Evolutionary conservation across 257 asterid species (phyloP).

Genomic region (Echium plantagineum): DNA sequence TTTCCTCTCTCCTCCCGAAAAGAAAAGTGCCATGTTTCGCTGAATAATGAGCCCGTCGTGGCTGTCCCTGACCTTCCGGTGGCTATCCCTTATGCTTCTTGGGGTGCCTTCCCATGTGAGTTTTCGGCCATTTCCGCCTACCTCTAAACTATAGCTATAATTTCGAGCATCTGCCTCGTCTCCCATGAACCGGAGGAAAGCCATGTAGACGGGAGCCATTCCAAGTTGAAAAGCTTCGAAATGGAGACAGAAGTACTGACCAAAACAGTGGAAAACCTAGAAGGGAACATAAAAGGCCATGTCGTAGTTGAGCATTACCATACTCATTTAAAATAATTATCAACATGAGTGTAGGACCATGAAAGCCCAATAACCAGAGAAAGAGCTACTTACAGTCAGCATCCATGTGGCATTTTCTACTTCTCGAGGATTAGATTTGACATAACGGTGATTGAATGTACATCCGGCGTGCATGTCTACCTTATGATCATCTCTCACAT

Average conservation of each 20-base stretch:
- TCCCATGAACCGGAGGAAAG: not conserved
- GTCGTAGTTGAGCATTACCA: not conserved
- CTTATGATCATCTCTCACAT: not conserved
- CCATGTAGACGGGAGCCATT: not conserved
- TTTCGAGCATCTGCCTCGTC: not conserved
- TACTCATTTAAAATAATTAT: not conserved
- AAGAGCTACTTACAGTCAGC: not conserved
- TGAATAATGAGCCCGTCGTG: not conserved
- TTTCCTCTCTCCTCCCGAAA: not conserved
- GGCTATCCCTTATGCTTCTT: not conserved
- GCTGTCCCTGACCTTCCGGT: not conserved
- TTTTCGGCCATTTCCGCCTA: not conserved
- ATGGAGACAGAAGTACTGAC: not conserved
- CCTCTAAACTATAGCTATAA: not conserved
- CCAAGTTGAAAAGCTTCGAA: not conserved
- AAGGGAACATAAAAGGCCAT: not conserved
- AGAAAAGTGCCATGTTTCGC: not conserved
- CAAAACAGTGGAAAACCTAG: not conserved
- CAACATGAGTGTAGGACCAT: not conserved
- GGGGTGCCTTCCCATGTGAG: not conserved
- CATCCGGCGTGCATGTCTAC: not conserved
- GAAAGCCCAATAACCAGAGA: not conserved
- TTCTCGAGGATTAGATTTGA: not conserved
- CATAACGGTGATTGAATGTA: not conserved
- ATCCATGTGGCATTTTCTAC: not conserved